Conservation (phyloP, 352 stramenopile species). For the Phytopythium boreale region DNA sequence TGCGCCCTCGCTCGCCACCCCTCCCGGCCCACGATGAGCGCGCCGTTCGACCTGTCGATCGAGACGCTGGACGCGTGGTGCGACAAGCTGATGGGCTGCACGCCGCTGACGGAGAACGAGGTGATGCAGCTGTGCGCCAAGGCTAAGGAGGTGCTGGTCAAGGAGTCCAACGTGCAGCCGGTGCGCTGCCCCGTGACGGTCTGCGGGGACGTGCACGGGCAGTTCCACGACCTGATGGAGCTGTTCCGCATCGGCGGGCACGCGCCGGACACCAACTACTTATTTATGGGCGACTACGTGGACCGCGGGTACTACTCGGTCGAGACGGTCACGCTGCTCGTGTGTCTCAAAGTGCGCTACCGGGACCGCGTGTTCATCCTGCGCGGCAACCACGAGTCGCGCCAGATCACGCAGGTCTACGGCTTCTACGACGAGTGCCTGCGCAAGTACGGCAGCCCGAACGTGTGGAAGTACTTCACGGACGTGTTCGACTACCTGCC, state of each 20-base stretch:
- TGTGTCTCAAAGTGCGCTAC: slow-evolving; percentile 88
- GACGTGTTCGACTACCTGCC: slow-evolving; percentile 93
- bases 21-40: slow-evolving; percentile 30
- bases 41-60: slow-evolving; percentile 74
- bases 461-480: slow-evolving; percentile 98
- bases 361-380: slow-evolving; percentile 83
- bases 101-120: slow-evolving; percentile 93
- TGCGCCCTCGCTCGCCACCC: no score
- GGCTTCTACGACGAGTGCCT: slow-evolving; percentile 80
- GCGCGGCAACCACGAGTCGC: slow-evolving; percentile 77
- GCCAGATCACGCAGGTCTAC: slow-evolving; percentile 82
- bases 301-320: slow-evolving; percentile 88
- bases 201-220: slow-evolving; percentile 96
- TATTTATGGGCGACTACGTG: slow-evolving; percentile 85
- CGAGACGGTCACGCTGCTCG: slow-evolving; percentile 77
- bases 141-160: slow-evolving; percentile 95
- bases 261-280: slow-evolving; percentile 76
- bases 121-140: slow-evolving; percentile 94
- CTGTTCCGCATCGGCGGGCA: slow-evolving; percentile 93
- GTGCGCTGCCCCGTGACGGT: slow-evolving; percentile 97
- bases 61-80: slow-evolving; percentile 94
- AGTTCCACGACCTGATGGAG: slow-evolving; percentile 98
- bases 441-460: slow-evolving; percentile 98
- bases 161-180: slow-evolving; percentile 97
- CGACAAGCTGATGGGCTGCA: slow-evolving; percentile 92